Evolutionary conservation across 495 filamentous ascomycete species (phyloP), one percentile per base, ranked within the genome.

Genomic region (Halenospora varia): DNA sequence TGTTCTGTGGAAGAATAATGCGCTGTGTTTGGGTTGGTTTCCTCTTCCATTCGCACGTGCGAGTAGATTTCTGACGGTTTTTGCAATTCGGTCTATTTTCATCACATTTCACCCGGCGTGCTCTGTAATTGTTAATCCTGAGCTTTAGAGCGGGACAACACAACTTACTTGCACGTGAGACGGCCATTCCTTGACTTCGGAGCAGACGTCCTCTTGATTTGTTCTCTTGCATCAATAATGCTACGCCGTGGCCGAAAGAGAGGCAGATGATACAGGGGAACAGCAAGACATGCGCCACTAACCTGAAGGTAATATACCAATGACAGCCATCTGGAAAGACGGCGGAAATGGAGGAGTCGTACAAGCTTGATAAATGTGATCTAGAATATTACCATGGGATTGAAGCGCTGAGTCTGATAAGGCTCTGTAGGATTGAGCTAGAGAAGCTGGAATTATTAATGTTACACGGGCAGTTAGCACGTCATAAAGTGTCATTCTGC

Each of bases 101-200:
- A 29, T 55, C 51, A 51, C 51, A 60, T 17, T 55, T 55, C 9
- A 55, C 41, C 17, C 40, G 53, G 26, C 45, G 41, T 2, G 22
- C 3, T 22, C 26, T 44, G 41, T n/a, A 25, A 19, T 25, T 25
- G 45, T 29, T 18, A 23, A 8, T 6, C n/a, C 23, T 22, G 2
- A 17, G 2, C 22, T 19, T 18, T 4, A 55, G 20, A 29, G 20
- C 1, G 13, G 17, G 11, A 13, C 17, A 48, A 23, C n/a, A 50
- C 29, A 9, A 46, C 56, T 49, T 25, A 59, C 56, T 54, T 59
- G 56, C 56, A 59, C 18, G 56, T 59, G 23, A 59, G 23, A 48
- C 56, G 53, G 13, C 48, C 56, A 53, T 45, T 26, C 42, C 42
- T 46, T 19, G 49, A 48, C 42, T 53, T 59, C 6, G 56, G 56